phyloP scores from a whole-genome alignment of 23 red algal species.

The Gracilaria domingensis region DNA sequence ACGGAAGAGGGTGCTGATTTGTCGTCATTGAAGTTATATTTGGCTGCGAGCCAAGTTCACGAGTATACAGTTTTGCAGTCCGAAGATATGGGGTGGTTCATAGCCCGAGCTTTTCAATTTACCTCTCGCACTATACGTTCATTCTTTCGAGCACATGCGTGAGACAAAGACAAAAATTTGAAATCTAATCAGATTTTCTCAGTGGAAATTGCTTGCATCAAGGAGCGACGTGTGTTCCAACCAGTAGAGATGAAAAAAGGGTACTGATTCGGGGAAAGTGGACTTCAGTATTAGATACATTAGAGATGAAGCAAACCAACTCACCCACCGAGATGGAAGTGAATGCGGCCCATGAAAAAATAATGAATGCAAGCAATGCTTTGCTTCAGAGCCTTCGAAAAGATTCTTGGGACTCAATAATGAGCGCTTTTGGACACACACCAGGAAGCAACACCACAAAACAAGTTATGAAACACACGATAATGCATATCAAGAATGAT shows the following conservation, averaged over 20 bases:
- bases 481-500: not conserved
- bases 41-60: not conserved
- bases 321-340: not conserved
- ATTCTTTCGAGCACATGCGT: constrained; percentile 1
- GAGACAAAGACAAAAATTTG: not conserved
- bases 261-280: not conserved
- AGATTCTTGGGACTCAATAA: not conserved
- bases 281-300: not conserved
- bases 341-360: not conserved
- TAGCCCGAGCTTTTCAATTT: constrained; percentile 23
- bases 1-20: not conserved
- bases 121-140: constrained; percentile 1
- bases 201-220: not conserved
- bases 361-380: not conserved
- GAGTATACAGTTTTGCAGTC: constrained; percentile 35
- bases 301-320: not conserved
- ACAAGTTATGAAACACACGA: not conserved
- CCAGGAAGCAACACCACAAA: not conserved
- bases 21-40: not conserved
- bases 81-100: constrained; percentile 43
- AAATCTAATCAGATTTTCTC: not conserved
- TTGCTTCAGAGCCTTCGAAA: not conserved
- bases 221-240: no score
- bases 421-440: constrained; percentile 6
- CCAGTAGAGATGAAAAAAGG: not conserved